Evolutionary conservation across 2,329 filamentous ascomycete species (phyloP), one percentile per base, ranked within the genome.

Genomic region (Blumeriella jaapii): DNA sequence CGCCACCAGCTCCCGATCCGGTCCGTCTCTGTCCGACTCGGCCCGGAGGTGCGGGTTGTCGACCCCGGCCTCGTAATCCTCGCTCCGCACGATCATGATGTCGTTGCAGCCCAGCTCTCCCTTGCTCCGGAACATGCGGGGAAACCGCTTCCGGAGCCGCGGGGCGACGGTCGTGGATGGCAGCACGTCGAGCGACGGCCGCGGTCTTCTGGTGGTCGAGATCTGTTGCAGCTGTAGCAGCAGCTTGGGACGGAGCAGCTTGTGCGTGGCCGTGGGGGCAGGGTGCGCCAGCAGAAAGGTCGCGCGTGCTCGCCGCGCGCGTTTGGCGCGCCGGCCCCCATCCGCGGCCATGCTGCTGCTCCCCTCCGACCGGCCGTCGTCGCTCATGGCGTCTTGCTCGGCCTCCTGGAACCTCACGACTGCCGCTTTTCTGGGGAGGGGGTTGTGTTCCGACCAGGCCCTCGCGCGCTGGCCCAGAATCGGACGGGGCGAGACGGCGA

Each of bases 191-290:
- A 83, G 74, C 3, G 73, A 69, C 1, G 82, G 82, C 33, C 67
- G 66, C 0, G 79, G 78, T 15, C 81, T 70, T 11, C 63, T 64
- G 41, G 73, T 67, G 25, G 65, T 59, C 2, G 68, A 64, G n/a
- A 84, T 55, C 38, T 72, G 67, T 51, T 86, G 82, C 11, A 87
- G 61, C 55, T 89, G 82, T 5, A 87, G 65, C 5, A 85, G 60
- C 12, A 85, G 60, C 34, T 73, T 73, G 8, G 81, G 79, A 11
- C 79, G 71, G 18, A 81, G 64, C 48, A 79, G 80, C 51, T 76
- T 69, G 51, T 65, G 62, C 45, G 68, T 60, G 41, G 71, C 53
- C 49, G 67, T 62, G 43, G 79, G 64, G 39, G 78, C 65, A 0
- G 82, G 79, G 44, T 80, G 78, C 27, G 78, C 81, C 25, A 86